These are phyloP conservation scores for Gymnopus androsaceus DNA, from an alignment of 1,284 basidiomycete genomes.

Conservation along the genomic window DNA sequence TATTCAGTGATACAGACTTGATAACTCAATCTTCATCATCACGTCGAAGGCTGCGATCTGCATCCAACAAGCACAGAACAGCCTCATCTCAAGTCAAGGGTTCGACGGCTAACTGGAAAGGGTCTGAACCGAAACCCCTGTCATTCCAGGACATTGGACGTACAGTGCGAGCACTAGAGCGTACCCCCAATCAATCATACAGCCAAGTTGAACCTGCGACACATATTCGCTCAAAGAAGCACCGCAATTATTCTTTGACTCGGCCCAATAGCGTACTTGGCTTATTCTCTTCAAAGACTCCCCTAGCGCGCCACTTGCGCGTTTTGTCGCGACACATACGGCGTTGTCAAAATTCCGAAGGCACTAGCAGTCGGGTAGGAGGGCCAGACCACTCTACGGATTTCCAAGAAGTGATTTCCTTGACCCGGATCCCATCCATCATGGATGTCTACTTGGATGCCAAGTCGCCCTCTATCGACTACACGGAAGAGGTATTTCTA, in stretches of 20 bases:
- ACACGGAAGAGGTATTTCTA: constrained; percentile 25
- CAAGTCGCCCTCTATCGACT: constrained; percentile 25
- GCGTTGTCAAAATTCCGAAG: background rate
- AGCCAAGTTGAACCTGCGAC: background rate
- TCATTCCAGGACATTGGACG: background rate
- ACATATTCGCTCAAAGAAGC: background rate
- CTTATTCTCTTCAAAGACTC: background rate
- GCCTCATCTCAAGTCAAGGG: background rate
- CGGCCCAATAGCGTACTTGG: background rate
- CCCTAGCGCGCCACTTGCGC: constrained; percentile 5
- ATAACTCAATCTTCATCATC: background rate
- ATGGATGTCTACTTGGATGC: constrained; percentile 45
- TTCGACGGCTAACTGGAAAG: no score
- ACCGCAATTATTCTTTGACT: background rate
- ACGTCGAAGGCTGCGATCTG: background rate
- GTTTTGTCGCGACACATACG: constrained; percentile 10
- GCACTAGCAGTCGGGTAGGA: background rate
- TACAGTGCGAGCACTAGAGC: background rate
- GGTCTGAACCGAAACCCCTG: background rate
- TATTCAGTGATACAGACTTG: constrained; percentile 1
- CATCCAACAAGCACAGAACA: background rate
- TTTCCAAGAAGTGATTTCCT: background rate
- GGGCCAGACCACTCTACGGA: background rate
- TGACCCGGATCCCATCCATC: constrained; percentile 27
- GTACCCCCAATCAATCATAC: background rate